These are phyloP conservation scores for Incumbomyces lentus DNA, from an alignment of 2,329 filamentous ascomycete genomes.

Conservation along the genomic window DNA sequence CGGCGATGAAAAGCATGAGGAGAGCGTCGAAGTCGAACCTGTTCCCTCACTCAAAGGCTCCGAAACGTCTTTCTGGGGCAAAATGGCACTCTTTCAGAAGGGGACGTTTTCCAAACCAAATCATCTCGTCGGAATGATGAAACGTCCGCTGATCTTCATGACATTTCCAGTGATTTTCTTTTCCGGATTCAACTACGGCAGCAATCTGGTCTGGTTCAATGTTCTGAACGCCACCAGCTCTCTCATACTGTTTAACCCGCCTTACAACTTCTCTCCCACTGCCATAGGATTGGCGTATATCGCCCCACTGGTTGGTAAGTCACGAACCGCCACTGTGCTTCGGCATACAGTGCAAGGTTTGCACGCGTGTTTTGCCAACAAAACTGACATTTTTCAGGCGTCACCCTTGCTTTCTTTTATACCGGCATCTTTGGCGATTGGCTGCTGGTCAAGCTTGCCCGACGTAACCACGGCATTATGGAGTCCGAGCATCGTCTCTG, in stretches of 20 bases:
- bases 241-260: conserved; percentile 26
- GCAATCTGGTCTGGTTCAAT: conserved; percentile 33
- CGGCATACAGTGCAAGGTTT: too few species aligned
- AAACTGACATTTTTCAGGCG: neutral
- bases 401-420: conserved; percentile 10
- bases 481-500: conserved; percentile 22
- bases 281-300: conserved; percentile 31
- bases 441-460: conserved; percentile 19
- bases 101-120: too few species aligned
- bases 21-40: too few species aligned
- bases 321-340: too few species aligned
- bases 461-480: conserved; percentile 20
- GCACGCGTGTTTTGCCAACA: too few species aligned
- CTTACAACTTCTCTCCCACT: conserved; percentile 29
- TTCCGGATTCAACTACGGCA: conserved; percentile 31
- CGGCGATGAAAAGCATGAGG: too few species aligned
- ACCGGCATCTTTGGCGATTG: conserved; percentile 21
- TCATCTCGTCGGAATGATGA: conserved; percentile 10
- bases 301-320: conserved; percentile 16
- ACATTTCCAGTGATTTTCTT: conserved; percentile 30
- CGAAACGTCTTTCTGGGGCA: too few species aligned
- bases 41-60: too few species aligned
- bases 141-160: conserved; percentile 16
- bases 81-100: too few species aligned
- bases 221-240: conserved; percentile 34